Base-by-base conservation (phyloP, 257 asterid genomes). In the Penstemon barbatus region DNA sequence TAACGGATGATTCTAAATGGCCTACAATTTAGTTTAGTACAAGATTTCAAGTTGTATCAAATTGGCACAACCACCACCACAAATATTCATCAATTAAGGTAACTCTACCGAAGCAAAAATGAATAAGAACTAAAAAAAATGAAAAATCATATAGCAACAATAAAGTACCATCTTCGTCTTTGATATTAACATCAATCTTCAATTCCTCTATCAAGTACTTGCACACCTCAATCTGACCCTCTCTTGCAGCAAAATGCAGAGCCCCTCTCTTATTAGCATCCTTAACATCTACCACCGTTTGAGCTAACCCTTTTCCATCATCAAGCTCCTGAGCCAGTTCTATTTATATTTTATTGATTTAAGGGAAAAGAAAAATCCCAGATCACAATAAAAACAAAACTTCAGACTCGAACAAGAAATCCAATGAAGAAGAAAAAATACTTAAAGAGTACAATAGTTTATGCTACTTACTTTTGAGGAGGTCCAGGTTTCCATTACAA, bases 261-360 rank as follows among this genome's bases (percentile, higher is more conserved):
- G 99, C 96, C 74, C 96, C 97, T 85, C 99, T 82, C 78, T 90
- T 86, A 71, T 93, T 93, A 44, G 97, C 99, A 85, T 93, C 99
- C 91, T 85, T 88, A 78, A 93, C 84, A 78, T 83, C 95, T 38
- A 76, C 82, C 50, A 85, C 84, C 3, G 99, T 88, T 71, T 78
- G 86, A 9, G 85, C 75, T 58, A 90, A 70, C 62, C 96, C 98
- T 73, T 90, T 88, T 38, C 97, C 97, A 65, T 70, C 90, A 79
- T 88, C 99, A 68, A 93, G 93, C 55, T 81, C 86, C 55, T 75
- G 77, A 11, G 85, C 97, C 65, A 81, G 72, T 39, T 85, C 97
- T 92, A 61, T 25, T 0, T 25, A 25, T 25, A 25, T 1, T 25
- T 25, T 25, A 25, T 25, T 25, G 33, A 25, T 25, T 25, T 25